Evolutionary conservation across 192 early-diverging fungal genomes (phyloP).

Genomic region (Spinellus fusiger): DNA sequence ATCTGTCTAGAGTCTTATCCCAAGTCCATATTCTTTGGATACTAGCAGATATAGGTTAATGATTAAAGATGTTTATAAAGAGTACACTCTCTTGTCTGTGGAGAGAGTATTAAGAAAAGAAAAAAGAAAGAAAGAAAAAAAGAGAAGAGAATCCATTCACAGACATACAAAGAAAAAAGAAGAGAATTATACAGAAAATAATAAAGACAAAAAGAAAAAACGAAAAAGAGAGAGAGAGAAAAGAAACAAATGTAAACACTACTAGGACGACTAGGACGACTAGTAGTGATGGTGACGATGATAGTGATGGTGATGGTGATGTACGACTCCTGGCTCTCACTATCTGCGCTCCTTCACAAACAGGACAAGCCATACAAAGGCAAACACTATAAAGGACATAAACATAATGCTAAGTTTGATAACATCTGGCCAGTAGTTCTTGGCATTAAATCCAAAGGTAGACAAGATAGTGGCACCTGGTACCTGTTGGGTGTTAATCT

Average conservation of each 20-base stretch:
- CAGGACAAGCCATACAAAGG: constrained; percentile 70
- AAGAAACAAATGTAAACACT: background rate
- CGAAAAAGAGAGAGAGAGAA: background rate
- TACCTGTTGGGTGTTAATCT: constrained; percentile 38
- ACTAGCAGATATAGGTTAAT: background rate
- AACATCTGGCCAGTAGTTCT: constrained; percentile 80
- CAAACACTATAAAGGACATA: constrained; percentile 54
- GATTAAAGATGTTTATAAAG: background rate
- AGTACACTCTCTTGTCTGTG: background rate
- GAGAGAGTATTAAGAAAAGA: background rate
- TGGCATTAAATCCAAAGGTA: constrained; percentile 83
- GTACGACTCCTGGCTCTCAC: no score
- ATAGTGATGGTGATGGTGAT: no score
- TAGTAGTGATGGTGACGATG: background rate
- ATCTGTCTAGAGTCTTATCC: no score
- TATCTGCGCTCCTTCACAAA: constrained; percentile 81
- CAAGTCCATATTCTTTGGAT: no score
- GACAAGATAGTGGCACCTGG: constrained; percentile 80
- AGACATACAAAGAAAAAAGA: background rate
- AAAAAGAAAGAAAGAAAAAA: background rate
- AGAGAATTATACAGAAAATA: background rate
- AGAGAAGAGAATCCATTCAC: background rate
- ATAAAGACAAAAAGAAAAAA: background rate
- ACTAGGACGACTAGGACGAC: background rate
- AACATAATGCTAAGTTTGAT: constrained; percentile 54